Evolutionary conservation across 1,284 basidiomycete genomes (phyloP), one percentile per base, ranked within the genome.

Genomic region (Boletus sp.): DNA sequence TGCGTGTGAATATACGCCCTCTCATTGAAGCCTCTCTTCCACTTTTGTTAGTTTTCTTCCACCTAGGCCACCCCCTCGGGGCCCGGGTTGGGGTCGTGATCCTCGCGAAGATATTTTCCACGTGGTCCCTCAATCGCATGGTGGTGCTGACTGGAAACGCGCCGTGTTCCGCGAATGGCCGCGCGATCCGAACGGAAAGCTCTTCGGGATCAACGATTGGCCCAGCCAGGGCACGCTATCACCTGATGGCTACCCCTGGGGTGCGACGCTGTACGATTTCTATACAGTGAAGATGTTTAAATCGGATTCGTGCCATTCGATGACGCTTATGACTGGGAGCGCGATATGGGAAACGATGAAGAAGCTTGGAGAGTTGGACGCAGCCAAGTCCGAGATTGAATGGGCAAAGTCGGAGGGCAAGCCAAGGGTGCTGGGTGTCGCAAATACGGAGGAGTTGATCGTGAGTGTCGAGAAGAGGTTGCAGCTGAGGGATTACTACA

Each of bases 221-320:
- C 3, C 12, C 11, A 33, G 4, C 24, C 24, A 24, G 1, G 68
- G 69, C 4, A 78, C 73, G 55, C 58, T 60, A 36, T 67, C 74
- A 0, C 62, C 69, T 0, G 78, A 79, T 47, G 71, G 70, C 0
- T 59, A 72, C n/a, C 65, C 67, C 8, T 82, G 79, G 81, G 79
- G 77, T 20, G 76, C 72, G 0, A 78, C 77, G 2, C 62, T 80
- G 1, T 76, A 73, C 51, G 80, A 82, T 56, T 75, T 82, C 49
- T 82, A 70, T 24, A 24, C 24, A 24, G 24, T 24, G 24, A 24
- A 24, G 24, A 24, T 24, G 24, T 24, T 24, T 24, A 24, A 24
- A 24, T 24, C 24, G 24, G 24, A 24, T 24, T 24, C 24, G 24
- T 24, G 24, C 24, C 24, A 24, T 24, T 24, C 24, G 24, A 24